Base-by-base conservation (phyloP, 2,329 filamentous ascomycete species). In the Ophiostoma triangulosporum region DNA sequence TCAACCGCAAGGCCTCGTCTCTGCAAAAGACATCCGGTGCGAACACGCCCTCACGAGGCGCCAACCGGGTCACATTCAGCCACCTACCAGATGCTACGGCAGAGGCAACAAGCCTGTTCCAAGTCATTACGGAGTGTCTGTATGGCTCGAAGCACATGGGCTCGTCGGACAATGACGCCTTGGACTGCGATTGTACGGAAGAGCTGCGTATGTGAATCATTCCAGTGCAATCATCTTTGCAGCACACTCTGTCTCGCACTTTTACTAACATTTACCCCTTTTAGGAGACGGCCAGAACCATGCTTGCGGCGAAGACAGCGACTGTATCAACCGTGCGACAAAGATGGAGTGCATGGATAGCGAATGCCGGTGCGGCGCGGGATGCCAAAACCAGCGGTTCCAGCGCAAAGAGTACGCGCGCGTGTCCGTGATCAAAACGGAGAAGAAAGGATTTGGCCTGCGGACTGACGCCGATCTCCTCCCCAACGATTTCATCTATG, bases 321-420 rank as follows among this genome's bases (percentile, higher is more conserved):
- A 97, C 68, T 98, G 93, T 70, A 98, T 98, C 74, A 98, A 98
- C 68, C 86, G 93, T 63, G 87, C 88, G 55, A 97, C 91, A 55
- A 97, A 96, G 69, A 95, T 97, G 80, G 93, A 98, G 71, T 98
- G 93, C 66, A 77, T 87, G 33, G 74, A 77, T 58, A 81, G 81
- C 57, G 85, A 90, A 60, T 93, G 90, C 68, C 87, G 88, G 64
- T 98, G 93, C 68, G 90, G 90, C 53, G 73, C 80, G 35, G 81
- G 80, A 49, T 98, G 93, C 67, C 87, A 95, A 66, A 98, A 98
- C 65, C 89, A 95, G 68, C 84, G 93, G 57, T 97, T 98, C 63
- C 88, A 94, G 68, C 84, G 81, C 61, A 90, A 84, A 68, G 80
- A 94, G 63, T 97, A 93, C 64, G 90, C 91, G 63, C 72, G 86